Conservation (phyloP, 192 early-diverging fungal genomes). For the Coemansia sp. region DNA sequence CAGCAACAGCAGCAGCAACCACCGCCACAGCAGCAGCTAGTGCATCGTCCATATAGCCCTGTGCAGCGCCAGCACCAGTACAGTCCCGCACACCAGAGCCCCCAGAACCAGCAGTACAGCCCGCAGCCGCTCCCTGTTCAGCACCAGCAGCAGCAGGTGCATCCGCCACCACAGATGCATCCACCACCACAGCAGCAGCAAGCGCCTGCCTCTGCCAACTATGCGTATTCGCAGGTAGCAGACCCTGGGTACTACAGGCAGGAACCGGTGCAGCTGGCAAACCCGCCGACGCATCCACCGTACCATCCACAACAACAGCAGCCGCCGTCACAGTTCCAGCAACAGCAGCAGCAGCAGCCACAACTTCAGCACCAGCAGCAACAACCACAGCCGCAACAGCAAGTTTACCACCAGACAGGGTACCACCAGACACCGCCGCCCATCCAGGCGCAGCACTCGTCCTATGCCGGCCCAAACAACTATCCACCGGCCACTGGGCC, state of each 20-base stretch:
- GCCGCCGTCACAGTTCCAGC: constrained; percentile 7
- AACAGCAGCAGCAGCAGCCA: not conserved
- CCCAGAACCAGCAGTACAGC: constrained; percentile 4
- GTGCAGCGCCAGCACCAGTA: not conserved
- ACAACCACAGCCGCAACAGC: no score
- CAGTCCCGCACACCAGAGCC: not conserved
- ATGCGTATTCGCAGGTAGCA: constrained; percentile 12
- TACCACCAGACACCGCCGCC: constrained; percentile 7
- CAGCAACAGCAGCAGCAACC: constrained; percentile 13
- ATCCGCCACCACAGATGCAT: not conserved
- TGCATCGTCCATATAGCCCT: constrained; percentile 1
- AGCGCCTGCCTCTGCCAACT: constrained; percentile 9
- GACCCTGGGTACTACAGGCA: constrained; percentile 15
- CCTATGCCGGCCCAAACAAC: not conserved
- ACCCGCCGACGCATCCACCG: constrained; percentile 2
- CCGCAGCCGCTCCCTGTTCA: not conserved
- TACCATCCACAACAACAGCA: constrained; percentile 12
- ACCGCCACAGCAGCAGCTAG: constrained; percentile 7
- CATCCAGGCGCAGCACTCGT: not conserved
- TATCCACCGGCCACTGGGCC: not conserved
- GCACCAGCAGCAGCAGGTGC: not conserved
- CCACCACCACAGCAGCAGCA: not conserved
- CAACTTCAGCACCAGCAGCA: not conserved
- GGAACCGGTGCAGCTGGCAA: constrained; percentile 7
- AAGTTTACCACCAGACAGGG: not conserved